Base-by-base conservation (phyloP, 495 filamentous ascomycete genomes). In the Parathielavia hyrcaniae region DNA sequence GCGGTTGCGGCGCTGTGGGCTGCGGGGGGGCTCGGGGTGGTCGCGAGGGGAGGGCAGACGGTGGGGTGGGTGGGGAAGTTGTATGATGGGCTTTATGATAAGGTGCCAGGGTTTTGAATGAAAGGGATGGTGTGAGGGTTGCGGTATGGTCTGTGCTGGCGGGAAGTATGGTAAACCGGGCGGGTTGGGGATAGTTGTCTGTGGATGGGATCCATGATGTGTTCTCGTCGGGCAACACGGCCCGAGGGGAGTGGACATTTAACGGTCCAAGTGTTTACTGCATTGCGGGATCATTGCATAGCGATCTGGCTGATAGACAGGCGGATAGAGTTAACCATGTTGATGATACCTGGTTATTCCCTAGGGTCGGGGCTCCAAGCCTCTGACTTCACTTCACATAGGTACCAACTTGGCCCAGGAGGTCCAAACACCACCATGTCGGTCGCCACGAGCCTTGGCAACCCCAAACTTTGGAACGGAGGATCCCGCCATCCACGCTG, bases 31-130 rank as follows among this genome's bases (percentile, higher is more conserved):
- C 71, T 95, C 50, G 88, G 87, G 0, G 75, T 96, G 47, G 81
- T 96, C 26, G 88, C 84, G 16, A 77, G 82, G 62, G 86, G 77
- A n/a, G 90, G 91, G 0, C 69, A 70, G 57, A 83, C 81, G 11
- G 71, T 76, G 19, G 89, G 89, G 2, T 97, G 90, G 87, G 75
- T 95, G 23, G 89, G 83, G 23, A 86, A 80, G 63, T 73, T 86
- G 19, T 96, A 90, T 75, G 88, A 96, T 65, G 72, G 67, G 30
- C 68, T 83, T 23, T 81, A 76, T 62, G 64, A 60, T 17, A 71
- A 62, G 54, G 65, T 78, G 58, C 67, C 69, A 13, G 60, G 60
- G 30, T 64, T 68, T 45, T 35, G 26, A 30, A 47, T 45, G 22
- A 38, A 34, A 53, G 20, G 39, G 9, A 30, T 13, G 3, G 34